phyloP scores from a whole-genome alignment of 352 stramenopile species.

The Phytophthora meadii region DNA sequence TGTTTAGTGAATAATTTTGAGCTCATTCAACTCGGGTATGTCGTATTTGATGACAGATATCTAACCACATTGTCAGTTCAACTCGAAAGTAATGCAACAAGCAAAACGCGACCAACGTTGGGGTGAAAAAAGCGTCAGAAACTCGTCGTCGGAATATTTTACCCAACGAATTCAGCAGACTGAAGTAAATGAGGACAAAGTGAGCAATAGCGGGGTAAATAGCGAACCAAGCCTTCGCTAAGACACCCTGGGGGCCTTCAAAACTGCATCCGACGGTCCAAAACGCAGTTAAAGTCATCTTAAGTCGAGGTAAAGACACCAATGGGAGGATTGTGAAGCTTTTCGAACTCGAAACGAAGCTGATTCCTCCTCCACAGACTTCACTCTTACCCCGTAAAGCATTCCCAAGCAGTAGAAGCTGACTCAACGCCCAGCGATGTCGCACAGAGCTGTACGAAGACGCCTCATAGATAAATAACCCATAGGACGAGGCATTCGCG shows the following conservation, averaged over 20 bases:
- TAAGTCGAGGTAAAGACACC: background rate
- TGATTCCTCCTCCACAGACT: background rate
- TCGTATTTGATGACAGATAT: background rate
- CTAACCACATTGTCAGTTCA: background rate
- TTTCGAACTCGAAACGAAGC: background rate
- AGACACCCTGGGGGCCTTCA: background rate
- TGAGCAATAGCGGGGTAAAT: background rate
- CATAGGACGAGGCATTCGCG: background rate
- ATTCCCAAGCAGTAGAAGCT: background rate
- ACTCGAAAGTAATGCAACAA: slow-evolving; percentile 1
- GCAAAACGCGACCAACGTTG: background rate
- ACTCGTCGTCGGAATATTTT: background rate
- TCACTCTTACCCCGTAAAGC: background rate
- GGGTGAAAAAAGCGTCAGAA: background rate
- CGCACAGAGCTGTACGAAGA: background rate
- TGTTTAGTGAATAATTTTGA: background rate
- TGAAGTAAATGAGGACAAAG: background rate
- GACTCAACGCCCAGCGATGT: background rate
- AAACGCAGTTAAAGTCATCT: background rate
- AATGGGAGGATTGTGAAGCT: background rate
- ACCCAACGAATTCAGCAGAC: background rate
- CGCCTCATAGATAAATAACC: background rate
- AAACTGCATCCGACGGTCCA: background rate
- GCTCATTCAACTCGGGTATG: background rate
- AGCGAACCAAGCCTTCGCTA: background rate